Conservation (phyloP, 441 rosid genomes). For the Manihot esculenta region DNA sequence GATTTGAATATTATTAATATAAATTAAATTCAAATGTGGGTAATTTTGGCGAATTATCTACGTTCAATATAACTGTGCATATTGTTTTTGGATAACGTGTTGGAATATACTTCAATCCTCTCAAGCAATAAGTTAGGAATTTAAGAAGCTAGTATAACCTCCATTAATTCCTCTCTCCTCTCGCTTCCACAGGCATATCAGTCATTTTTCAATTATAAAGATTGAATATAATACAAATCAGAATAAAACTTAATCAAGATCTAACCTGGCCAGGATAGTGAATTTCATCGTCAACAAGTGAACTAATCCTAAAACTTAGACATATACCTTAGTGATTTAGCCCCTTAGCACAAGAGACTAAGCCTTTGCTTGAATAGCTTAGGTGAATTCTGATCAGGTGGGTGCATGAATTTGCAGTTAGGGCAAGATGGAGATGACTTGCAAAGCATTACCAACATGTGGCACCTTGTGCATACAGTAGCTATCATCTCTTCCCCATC, state of each 20-base stretch:
- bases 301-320: not conserved
- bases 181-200: not conserved
- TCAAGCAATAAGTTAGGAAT: no score
- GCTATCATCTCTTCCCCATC: constrained; percentile 67
- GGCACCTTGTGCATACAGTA: constrained; percentile 68
- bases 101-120: no score
- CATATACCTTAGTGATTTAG: not conserved
- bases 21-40: no score
- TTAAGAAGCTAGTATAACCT: no score
- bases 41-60: no score
- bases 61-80: no score
- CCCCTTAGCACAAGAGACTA: constrained; percentile 48
- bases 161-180: no score
- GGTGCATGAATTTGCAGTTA: constrained; percentile 89
- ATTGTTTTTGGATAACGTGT: no score
- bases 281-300: not conserved
- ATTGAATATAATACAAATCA: not conserved
- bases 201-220: not conserved
- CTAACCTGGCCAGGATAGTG: not conserved
- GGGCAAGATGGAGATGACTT: constrained; percentile 78
- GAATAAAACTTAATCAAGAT: not conserved
- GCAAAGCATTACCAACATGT: constrained; percentile 85
- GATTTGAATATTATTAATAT: no score
- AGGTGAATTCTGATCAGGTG: constrained; percentile 50
- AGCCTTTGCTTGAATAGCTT: constrained; percentile 49